Evolutionary conservation across 2,329 filamentous ascomycete genomes (phyloP).

Genomic region (Ustulina deusta): DNA sequence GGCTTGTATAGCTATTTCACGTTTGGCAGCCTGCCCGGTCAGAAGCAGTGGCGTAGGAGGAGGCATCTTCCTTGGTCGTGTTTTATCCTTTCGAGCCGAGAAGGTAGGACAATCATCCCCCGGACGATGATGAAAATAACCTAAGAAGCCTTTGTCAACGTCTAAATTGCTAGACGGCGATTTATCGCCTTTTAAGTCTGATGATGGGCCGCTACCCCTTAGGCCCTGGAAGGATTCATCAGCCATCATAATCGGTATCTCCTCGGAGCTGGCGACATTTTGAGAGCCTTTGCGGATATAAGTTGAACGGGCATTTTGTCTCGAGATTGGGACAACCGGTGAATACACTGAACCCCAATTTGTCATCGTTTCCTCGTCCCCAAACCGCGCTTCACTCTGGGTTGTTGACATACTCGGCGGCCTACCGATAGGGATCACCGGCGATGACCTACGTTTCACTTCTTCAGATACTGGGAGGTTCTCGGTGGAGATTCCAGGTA

Average conservation of each 20-base stretch:
- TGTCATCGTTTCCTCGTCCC: slow-evolving; percentile 58
- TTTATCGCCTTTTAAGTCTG: slow-evolving; percentile 48
- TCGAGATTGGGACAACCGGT: slow-evolving; percentile 58
- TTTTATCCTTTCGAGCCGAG: slow-evolving; percentile 62
- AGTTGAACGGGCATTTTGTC: slow-evolving; percentile 56
- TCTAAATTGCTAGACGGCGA: slow-evolving; percentile 35
- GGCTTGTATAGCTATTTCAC: slow-evolving; percentile 58
- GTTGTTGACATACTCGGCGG: slow-evolving; percentile 54
- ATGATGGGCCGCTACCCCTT: slow-evolving; percentile 45
- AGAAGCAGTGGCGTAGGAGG: slow-evolving; percentile 69
- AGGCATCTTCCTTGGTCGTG: slow-evolving; percentile 63
- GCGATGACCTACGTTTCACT: slow-evolving; percentile 62
- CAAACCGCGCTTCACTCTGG: slow-evolving; percentile 52
- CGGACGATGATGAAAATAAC: slow-evolving; percentile 66
- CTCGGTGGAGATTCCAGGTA: slow-evolving; percentile 51
- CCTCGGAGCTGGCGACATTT: slow-evolving; percentile 39
- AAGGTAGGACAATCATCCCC: slow-evolving; percentile 71
- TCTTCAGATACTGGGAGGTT: slow-evolving; percentile 43
- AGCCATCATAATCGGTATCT: slow-evolving; percentile 60
- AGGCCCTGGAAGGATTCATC: slow-evolving; percentile 52
- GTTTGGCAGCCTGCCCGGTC: slow-evolving; percentile 56
- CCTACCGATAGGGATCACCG: slow-evolving; percentile 58
- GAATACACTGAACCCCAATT: slow-evolving; percentile 66
- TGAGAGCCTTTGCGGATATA: slow-evolving; percentile 53
- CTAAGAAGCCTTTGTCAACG: slow-evolving; percentile 13